Evolutionary conservation across 1,284 basidiomycete species (phyloP), one percentile per base, ranked within the genome.

Genomic region (Sanghuangporus sanghuang): DNA sequence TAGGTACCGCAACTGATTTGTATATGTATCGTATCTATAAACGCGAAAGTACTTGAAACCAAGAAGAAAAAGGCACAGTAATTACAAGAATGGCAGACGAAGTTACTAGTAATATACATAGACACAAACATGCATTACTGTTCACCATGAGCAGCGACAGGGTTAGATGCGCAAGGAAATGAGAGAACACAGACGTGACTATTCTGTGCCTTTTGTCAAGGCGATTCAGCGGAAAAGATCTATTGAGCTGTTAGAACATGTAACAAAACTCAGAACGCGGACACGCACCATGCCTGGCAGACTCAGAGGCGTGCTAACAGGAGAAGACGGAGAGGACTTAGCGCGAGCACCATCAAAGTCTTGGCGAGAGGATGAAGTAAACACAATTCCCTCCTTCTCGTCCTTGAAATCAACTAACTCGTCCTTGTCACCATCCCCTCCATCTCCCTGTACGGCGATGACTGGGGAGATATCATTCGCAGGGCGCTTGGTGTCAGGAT

Each of bases 251-350:
- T 32, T 32, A 27, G n/a, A 23, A 27, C 16, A 56, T 21, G 40
- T 39, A 18, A 39, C 3, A 49, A 32, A 46, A 21, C 35, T n/a
- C 27, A n/a, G 32, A 39, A 40, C 54, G 39, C 14, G 16, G 11
- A 48, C 2, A 39, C 64, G 38, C 48, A 64, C 64, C n/a, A 18
- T 48, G 39, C 40, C 57, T 21, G 64, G 59, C 6, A 62, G 21
- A 12, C 53, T 54, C n/a, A 27, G 18, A 23, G 42, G 32, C 23
- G 61, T 63, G 67, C 71, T 38, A 65, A 66, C 57, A 23, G 64
- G 64, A n/a, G 64, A 57, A 12, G 64, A 61, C 23, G 64, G 64
- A 7, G 64, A 64, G 12, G 64, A 64, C 35, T 59, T 64, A 48
- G 64, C 58, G 16, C 60, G 59, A 16, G 42, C 16, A 18, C 36